A percentile compares a stretch with the other conserved stretches of the same genome.
phyloP scores from a whole-genome alignment of 805 yeast species.

The Yueomyces sp. region DNA sequence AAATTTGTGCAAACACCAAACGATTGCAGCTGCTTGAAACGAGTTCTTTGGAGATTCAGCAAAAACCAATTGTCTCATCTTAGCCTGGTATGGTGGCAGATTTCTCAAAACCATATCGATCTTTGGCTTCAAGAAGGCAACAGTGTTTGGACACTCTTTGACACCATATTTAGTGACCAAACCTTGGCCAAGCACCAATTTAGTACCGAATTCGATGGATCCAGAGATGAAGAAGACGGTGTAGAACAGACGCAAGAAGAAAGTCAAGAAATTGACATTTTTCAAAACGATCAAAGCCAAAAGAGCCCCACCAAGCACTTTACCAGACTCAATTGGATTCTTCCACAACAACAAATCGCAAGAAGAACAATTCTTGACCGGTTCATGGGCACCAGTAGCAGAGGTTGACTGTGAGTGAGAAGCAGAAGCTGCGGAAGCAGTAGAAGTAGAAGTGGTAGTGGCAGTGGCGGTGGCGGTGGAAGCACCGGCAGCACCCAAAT shows the following conservation, averaged over 20 bases:
- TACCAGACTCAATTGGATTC: slow-evolving; percentile 55
- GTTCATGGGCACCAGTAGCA: not conserved
- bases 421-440: not conserved
- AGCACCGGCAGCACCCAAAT: not conserved
- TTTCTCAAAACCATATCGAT: slow-evolving; percentile 21
- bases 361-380: not conserved
- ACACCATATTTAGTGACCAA: slow-evolving; percentile 68
- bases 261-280: slow-evolving; percentile 46
- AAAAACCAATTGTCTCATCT: slow-evolving; percentile 43
- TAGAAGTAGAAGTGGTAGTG: not conserved
- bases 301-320: slow-evolving; percentile 54
- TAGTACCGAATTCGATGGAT: slow-evolving; percentile 64
- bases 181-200: slow-evolving; percentile 61
- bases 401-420: not conserved
- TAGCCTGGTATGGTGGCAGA: slow-evolving; percentile 38
- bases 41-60: slow-evolving; percentile 64
- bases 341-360: slow-evolving; percentile 23
- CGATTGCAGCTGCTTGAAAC: slow-evolving; percentile 52
- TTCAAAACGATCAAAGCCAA: slow-evolving; percentile 43
- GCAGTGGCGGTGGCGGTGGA: not conserved
- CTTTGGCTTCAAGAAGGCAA: slow-evolving; percentile 20
- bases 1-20: slow-evolving; percentile 55
- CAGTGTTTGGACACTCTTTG: slow-evolving; percentile 22
- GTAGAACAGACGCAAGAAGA: slow-evolving; percentile 47
- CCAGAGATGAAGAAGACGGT: slow-evolving; percentile 52